These are phyloP conservation scores for Sporothrix protearum DNA, from an alignment of 2,329 filamentous ascomycete species.

Conservation along the genomic window DNA sequence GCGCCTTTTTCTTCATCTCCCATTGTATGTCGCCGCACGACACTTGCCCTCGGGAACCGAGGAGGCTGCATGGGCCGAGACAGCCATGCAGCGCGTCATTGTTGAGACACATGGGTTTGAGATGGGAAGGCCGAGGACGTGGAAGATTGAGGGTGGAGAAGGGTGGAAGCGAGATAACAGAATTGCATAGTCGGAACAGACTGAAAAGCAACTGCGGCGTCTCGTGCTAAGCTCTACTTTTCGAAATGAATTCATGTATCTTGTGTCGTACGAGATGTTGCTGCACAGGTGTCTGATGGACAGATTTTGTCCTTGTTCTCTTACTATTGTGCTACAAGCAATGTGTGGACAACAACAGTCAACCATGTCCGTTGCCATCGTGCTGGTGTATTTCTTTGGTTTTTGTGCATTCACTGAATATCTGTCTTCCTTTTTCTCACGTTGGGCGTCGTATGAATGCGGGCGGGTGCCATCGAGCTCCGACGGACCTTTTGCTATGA, in stretches of 20 bases:
- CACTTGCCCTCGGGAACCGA: background rate
- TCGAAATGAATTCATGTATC: no score
- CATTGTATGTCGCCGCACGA: background rate
- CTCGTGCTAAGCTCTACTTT: background rate
- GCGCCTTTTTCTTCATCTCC: background rate
- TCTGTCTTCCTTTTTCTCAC: no score
- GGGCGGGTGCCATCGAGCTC: background rate
- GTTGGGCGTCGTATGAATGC: background rate
- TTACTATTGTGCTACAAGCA: no score
- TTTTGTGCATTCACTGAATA: no score
- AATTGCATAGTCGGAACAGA: no score
- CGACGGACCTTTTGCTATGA: background rate
- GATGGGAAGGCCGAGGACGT: background rate
- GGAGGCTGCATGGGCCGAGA: background rate
- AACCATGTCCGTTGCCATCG: background rate
- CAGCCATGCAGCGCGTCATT: background rate
- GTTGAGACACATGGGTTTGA: slow-evolving; percentile 9
- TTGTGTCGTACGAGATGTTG: no score
- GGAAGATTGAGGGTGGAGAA: background rate
- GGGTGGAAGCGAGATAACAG: background rate
- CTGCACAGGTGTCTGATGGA: no score
- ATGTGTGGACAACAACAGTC: background rate
- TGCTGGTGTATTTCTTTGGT: background rate
- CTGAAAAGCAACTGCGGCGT: no score
- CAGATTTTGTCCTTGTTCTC: no score